Evolutionary conservation across 192 early-diverging fungal genomes (phyloP).

Genomic region (Phlyctochytrium bullatum): DNA sequence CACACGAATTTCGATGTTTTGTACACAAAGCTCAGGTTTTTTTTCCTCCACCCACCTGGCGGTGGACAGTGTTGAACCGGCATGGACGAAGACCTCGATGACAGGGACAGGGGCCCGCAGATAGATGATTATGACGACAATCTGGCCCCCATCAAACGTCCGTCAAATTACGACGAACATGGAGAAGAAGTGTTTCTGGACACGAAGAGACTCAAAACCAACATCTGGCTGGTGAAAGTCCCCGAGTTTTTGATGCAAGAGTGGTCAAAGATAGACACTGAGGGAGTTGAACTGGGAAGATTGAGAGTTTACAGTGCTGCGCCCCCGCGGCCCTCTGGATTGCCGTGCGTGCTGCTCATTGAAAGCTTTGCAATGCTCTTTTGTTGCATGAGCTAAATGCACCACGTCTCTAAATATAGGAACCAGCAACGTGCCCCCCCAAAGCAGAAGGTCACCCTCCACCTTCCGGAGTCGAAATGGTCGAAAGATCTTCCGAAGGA

Average conservation of each 20-base stretch:
- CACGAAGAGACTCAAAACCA: slow-evolving; percentile 1
- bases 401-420: background rate
- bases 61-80: no score
- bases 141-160: background rate
- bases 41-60: no score
- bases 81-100: slow-evolving; percentile 8
- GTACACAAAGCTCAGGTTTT: no score
- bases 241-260: slow-evolving; percentile 81
- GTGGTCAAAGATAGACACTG: slow-evolving; percentile 61
- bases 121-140: background rate
- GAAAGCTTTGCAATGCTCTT: no score
- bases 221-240: slow-evolving; percentile 87
- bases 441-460: slow-evolving; percentile 55
- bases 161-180: slow-evolving; percentile 6
- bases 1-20: no score
- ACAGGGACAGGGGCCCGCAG: background rate
- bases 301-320: slow-evolving; percentile 79
- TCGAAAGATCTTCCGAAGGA: slow-evolving; percentile 71
- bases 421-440: background rate
- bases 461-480: slow-evolving; percentile 63
- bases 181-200: slow-evolving; percentile 5
- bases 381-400: no score
- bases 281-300: slow-evolving; percentile 68
- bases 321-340: no score
- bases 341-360: no score